Evolutionary conservation across 1,284 basidiomycete species (phyloP), one percentile per base, ranked within the genome.

Genomic region (Boletus mariae): DNA sequence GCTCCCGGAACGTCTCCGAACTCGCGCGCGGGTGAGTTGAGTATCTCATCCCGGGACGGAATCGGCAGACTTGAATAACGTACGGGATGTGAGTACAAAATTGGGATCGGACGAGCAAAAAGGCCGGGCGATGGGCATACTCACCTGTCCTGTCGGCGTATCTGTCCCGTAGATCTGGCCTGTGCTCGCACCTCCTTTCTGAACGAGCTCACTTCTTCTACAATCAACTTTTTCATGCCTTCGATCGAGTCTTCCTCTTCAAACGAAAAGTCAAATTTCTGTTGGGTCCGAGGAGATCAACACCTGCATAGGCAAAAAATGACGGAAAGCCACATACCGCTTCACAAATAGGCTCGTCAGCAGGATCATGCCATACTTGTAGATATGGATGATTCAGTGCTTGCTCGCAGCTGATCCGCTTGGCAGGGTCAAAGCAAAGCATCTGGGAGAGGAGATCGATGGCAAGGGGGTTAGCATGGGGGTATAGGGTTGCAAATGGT

Each of bases 181-280:
- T 90, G 89, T 13, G 79, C 77, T 48, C 94, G 82, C 3, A 97
- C 94, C 66, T 94, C 87, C 17, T 84, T 79, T 32, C 94, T 82
- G 82, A 97, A 97, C n/a, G 78, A 72, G 57, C 85, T 86, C 37
- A 98, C 95, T 73, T 99, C 96, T 37, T 96, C 85, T 12, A 98
- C 84, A 62, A 99, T 99, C 64, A 99, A 74, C 59, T 83, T 83
- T 73, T 96, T 93, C 97, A 99, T 99, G 23, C 97, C 97, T 51
- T 97, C 92, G 55, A 95, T 94, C 50, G 87, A 86, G 59, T 99
- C 96, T 71, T 98, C 96, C 58, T 89, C 87, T 73, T 99, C 97
- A 61, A 99, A 99, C n/a, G 86, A 81, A 68, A 99, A 99, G 73
- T 99, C 94, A 64, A 99, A 98, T 74, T 90, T 87, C 85, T 92